phyloP scores from a whole-genome alignment of 805 yeast species.

The Hanseniaspora pseudoguilliermondii region DNA sequence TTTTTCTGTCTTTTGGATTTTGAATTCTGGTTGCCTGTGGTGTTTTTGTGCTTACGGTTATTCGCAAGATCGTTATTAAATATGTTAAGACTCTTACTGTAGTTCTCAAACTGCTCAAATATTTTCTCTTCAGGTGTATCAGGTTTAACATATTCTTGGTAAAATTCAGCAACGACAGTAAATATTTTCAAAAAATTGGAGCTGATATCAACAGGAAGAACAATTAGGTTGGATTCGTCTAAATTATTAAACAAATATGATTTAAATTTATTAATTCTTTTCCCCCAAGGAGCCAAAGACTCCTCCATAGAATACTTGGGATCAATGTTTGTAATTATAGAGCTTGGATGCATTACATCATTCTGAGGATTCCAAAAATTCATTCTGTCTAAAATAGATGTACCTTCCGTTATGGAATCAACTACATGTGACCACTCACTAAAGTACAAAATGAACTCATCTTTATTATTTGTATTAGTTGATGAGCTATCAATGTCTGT shows the following conservation, averaged over 20 bases:
- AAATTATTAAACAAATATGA: conserved; percentile 11
- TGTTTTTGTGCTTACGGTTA: conserved; percentile 11
- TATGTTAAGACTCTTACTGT: background rate
- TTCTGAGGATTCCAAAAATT: conserved; percentile 59
- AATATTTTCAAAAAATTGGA: conserved; percentile 73
- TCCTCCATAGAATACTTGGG: background rate
- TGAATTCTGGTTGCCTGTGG: background rate
- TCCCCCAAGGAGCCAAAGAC: conserved; percentile 8
- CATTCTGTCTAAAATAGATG: conserved; percentile 51
- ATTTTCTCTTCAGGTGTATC: conserved; percentile 6
- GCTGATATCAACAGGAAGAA: conserved; percentile 64
- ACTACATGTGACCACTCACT: conserved; percentile 76
- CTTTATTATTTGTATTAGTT: conserved; percentile 29
- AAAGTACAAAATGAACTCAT: conserved; percentile 69
- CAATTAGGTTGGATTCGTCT: conserved; percentile 61
- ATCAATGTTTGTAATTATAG: conserved; percentile 3
- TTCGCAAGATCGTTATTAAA: background rate
- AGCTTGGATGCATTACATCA: conserved; percentile 11
- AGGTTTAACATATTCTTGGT: conserved; percentile 30
- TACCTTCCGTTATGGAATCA: conserved; percentile 70
- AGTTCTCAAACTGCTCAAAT: conserved; percentile 10
- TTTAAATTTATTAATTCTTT: conserved; percentile 8
- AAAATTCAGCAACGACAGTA: conserved; percentile 55
- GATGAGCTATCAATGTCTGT: background rate
- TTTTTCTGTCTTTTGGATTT: conserved; percentile 13